Conservation (phyloP, 169 alveolate species). For the Eimeria necatrix region DNA sequence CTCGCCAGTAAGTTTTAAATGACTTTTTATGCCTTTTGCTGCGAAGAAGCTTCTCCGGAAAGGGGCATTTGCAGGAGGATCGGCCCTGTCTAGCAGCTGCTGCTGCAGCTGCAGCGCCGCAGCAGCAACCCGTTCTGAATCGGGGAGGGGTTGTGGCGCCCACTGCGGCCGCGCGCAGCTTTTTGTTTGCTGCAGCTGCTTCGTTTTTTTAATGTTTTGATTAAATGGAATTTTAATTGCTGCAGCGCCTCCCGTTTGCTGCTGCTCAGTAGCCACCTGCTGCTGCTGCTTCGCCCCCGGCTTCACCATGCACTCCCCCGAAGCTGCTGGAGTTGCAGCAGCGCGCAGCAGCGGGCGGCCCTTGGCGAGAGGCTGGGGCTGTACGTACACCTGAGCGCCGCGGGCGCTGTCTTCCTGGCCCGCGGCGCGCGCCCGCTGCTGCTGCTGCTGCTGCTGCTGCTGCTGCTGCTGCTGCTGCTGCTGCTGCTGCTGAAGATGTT, state of each 20-base stretch:
- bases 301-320: constrained; percentile 18
- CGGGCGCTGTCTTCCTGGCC: not conserved
- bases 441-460: no score
- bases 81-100: constrained; percentile 23
- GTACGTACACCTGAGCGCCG: constrained; percentile 3
- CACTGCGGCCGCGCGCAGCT: not conserved
- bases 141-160: constrained; percentile 5
- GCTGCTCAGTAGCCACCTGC: not conserved
- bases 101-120: not conserved
- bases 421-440: not conserved
- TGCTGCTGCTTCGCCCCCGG: not conserved
- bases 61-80: not conserved
- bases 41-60: not conserved
- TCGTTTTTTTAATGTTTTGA: not conserved
- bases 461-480: no score
- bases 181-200: not conserved
- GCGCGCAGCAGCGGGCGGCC: constrained; percentile 32
- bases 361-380: no score
- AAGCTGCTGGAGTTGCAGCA: constrained; percentile 24
- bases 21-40: no score
- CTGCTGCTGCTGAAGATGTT: constrained; percentile 10
- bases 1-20: not conserved
- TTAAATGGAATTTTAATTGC: not conserved
- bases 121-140: constrained; percentile 23
- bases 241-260: not conserved